phyloP scores from a whole-genome alignment of 495 filamentous ascomycete species.

The Penicillium pancosmium region DNA sequence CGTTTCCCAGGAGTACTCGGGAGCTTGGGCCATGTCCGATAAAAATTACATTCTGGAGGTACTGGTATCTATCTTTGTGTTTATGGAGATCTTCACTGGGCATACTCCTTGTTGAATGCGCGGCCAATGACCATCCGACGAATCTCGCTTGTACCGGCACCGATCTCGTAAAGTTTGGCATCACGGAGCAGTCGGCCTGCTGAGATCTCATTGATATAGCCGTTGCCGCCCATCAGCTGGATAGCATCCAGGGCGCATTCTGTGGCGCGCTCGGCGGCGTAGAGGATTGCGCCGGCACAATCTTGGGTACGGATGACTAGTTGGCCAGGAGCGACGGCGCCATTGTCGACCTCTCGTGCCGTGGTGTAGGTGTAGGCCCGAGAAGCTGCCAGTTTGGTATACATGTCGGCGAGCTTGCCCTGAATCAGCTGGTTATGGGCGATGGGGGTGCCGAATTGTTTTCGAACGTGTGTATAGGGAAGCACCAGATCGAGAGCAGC shows the following conservation, averaged over 20 bases:
- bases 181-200: constrained; percentile 85
- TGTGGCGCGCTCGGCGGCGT: constrained; percentile 91
- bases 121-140: constrained; percentile 92
- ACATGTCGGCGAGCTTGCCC: constrained; percentile 95
- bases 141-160: constrained; percentile 93
- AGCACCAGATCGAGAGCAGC: constrained; percentile 83
- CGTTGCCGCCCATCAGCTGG: constrained; percentile 92
- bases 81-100: constrained; percentile 17
- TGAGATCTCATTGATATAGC: constrained; percentile 93
- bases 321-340: constrained; percentile 46
- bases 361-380: constrained; percentile 78
- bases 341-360: constrained; percentile 74
- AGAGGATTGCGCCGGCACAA: constrained; percentile 92
- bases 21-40: neutral
- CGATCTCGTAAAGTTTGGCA: constrained; percentile 94
- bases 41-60: constrained; percentile 6
- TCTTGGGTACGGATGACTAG: constrained; percentile 75
- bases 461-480: constrained; percentile 86
- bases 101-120: constrained; percentile 90
- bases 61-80: constrained; percentile 5
- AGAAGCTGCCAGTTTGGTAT: constrained; percentile 85
- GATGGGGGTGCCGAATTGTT: constrained; percentile 86
- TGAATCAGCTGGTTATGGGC: constrained; percentile 94
- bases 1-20: neutral
- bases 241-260: constrained; percentile 89